Percentiles rank a stretch among this genome's conserved stretches.
These are phyloP conservation scores for Volvariella surrecta DNA, from an alignment of 1,284 basidiomycete genomes.

Conservation along the genomic window DNA sequence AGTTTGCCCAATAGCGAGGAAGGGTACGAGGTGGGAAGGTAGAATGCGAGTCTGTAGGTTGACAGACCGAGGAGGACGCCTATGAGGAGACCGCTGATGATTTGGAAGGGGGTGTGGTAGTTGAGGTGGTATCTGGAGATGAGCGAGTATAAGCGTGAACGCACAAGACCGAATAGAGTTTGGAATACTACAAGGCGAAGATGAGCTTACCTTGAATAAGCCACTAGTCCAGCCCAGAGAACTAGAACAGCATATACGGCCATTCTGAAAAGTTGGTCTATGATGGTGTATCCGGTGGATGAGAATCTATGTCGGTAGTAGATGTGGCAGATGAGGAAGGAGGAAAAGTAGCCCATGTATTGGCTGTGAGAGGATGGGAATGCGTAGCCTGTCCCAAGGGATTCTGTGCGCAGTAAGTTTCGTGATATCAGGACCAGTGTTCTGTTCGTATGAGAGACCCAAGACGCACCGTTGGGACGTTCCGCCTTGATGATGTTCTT, in stretches of 20 bases:
- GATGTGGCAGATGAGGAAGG: conserved; percentile 71
- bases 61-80: conserved; percentile 49
- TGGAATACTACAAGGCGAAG: neutral
- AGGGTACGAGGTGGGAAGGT: conserved; percentile 48
- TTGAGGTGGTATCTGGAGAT: conserved; percentile 54
- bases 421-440: neutral
- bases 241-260: conserved; percentile 44
- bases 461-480: conserved; percentile 52
- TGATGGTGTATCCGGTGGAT: conserved; percentile 35
- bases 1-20: conserved; percentile 40
- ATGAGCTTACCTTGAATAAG: conserved; percentile 64
- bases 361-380: conserved; percentile 87
- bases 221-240: conserved; percentile 53
- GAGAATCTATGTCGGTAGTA: conserved; percentile 61
- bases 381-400: conserved; percentile 69
- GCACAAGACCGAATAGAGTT: neutral
- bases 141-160: too few relatives aligned
- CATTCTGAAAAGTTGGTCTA: conserved; percentile 42
- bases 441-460: neutral
- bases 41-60: conserved; percentile 55
- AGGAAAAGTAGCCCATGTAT: conserved; percentile 81
- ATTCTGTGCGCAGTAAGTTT: conserved; percentile 25
- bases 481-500: conserved; percentile 65
- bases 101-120: conserved; percentile 68
- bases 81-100: conserved; percentile 65